Conservation (phyloP, 192 early-diverging fungal genomes). For the Coemansia sp. region DNA sequence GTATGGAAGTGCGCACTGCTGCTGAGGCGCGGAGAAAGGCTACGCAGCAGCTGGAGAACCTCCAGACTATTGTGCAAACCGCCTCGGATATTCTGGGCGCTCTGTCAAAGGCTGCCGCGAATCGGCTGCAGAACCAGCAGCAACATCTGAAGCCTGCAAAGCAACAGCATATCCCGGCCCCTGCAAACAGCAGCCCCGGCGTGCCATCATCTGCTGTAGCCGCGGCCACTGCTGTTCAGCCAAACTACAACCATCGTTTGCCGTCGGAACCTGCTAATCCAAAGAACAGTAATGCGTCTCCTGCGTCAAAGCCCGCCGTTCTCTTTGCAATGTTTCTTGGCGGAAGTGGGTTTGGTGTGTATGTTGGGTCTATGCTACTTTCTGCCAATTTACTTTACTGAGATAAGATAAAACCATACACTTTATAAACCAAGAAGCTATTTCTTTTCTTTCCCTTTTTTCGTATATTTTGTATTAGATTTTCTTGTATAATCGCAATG, state of each 20-base stretch:
- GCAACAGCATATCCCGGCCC: not conserved
- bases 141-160: not conserved
- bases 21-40: slow-evolving; percentile 14
- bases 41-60: slow-evolving; percentile 11
- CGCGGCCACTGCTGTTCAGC: not conserved
- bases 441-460: not conserved
- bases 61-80: slow-evolving; percentile 13
- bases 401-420: too few relatives aligned
- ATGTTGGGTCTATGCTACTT: slow-evolving; percentile 6
- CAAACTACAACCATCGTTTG: not conserved
- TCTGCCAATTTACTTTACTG: slow-evolving; percentile 8
- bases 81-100: slow-evolving; percentile 13
- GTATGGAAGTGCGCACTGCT: slow-evolving; percentile 13
- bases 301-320: not conserved
- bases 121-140: not conserved
- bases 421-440: not conserved
- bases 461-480: not conserved
- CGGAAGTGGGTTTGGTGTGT: slow-evolving; percentile 13
- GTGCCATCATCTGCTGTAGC: not conserved
- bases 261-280: not conserved
- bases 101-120: not conserved
- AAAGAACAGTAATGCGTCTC: not conserved
- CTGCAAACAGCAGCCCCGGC: too few relatives aligned
- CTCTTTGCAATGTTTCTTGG: slow-evolving; percentile 7
- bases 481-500: not conserved